Evolutionary conservation across 2,329 filamentous ascomycete species (phyloP).

Genomic region (Calonectria fujianensis): DNA sequence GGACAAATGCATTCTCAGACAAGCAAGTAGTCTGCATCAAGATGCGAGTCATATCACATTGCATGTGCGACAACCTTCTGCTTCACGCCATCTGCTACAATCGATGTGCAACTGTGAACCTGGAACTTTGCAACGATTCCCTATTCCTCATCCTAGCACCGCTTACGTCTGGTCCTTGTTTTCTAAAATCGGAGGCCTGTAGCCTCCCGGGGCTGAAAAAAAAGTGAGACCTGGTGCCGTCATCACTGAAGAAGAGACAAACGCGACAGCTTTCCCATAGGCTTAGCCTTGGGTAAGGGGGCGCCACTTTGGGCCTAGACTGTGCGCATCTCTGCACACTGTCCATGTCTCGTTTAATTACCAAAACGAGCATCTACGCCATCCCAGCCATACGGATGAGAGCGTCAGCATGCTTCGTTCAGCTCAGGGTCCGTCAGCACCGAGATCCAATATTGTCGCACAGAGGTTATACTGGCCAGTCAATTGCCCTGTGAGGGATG

Average conservation of each 20-base stretch:
- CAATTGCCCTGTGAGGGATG: neutral
- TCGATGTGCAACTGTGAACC: conserved; percentile 2
- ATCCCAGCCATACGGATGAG: neutral
- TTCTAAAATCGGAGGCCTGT: conserved; percentile 36
- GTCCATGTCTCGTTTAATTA: conserved; percentile 32
- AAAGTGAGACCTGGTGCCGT: conserved; percentile 29
- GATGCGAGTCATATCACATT: conserved; percentile 19
- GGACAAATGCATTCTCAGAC: neutral
- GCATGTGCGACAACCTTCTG: neutral
- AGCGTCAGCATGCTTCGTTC: conserved; percentile 12
- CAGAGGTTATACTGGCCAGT: neutral
- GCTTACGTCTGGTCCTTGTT: conserved; percentile 11
- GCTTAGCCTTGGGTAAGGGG: conserved; percentile 28
- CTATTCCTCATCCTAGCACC: neutral
- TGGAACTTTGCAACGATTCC: neutral
- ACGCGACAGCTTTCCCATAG: conserved; percentile 25
- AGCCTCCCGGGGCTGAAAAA: conserved; percentile 22
- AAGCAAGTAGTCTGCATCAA: neutral
- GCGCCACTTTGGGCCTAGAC: conserved; percentile 21
- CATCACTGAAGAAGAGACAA: conserved; percentile 26
- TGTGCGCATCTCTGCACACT: conserved; percentile 19
- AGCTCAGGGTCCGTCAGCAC: neutral
- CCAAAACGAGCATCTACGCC: neutral
- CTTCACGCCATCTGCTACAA: conserved; percentile 12
- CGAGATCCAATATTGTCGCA: neutral